Base-by-base conservation (phyloP, 768 basidiomycete genomes). In the Mycena latifolia region DNA sequence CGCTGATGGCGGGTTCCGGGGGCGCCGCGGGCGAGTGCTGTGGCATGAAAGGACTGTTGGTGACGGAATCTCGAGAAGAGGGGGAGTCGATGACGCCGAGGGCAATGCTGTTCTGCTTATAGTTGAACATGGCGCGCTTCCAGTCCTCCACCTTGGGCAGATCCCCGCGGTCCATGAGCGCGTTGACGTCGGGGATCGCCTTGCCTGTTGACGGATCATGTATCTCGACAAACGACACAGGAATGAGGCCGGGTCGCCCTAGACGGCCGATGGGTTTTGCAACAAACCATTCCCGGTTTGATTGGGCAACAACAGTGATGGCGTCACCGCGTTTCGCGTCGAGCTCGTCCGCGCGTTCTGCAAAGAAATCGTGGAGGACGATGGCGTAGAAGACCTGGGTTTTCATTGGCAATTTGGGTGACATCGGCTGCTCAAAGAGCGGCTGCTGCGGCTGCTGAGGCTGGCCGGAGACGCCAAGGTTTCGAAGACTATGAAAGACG, bases 241-340 rank as follows among this genome's bases (percentile, higher is more conserved):
- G 98, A 63, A 99, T 99, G 62, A 99, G 86, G 55, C 98, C 98
- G 0, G 98, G 98, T 58, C 96, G 92, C 31, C 98, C 97, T 22
- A 99, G 87, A 60, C 89, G 86, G 43, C 96, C 95, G 73, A 99
- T 99, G 15, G 97, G 95, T 79, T 99, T 99, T 28, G 98, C 98
- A 52, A 99, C 98, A 77, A 98, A 99, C 98, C 98, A 99, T 77
- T 99, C 98, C 69, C 95, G 94, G 75, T 99, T 99, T n/a, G 96
- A 98, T 77, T 99, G 98, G 0, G 98, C 98, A 61, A 99, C 98
- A 65, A 99, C 95, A 20, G 96, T 93, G 75, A 99, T 94, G 10
- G 94, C 86, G 73, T 99, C 98, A 37, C 96, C 97, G 0, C 91
- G 88, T 73, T 92, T 95, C 2, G 97, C 97, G 66, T 97, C 96